Conservation (phyloP, 148 eudicot species). For the Heliamphora exappendiculata region DNA sequence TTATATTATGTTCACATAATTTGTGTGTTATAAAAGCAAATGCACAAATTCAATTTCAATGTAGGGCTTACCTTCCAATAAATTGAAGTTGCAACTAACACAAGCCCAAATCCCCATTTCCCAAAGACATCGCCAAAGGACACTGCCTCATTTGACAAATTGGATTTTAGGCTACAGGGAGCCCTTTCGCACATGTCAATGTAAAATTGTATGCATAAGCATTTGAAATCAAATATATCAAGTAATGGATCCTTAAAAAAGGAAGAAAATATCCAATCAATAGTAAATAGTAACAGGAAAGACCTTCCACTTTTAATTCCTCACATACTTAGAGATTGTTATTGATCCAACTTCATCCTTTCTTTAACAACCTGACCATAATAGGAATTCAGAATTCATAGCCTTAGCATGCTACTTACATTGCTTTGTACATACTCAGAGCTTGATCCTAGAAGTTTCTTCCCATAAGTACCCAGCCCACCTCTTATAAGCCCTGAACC, state of each 20-base stretch:
- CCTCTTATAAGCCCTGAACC: slow-evolving; percentile 74
- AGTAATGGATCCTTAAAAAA: not conserved
- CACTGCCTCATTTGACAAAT: not conserved
- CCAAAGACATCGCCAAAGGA: not conserved
- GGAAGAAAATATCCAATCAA: not conserved
- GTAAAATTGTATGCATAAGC: not conserved
- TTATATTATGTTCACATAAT: not conserved
- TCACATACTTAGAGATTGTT: not conserved
- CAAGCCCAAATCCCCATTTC: not conserved
- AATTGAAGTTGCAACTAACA: not conserved
- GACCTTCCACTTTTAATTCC: not conserved
- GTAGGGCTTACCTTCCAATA: not conserved
- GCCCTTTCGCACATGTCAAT: not conserved
- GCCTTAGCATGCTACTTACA: slow-evolving; percentile 40
- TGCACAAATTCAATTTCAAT: not conserved
- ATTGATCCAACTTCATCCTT: not conserved
- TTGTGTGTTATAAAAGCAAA: not conserved
- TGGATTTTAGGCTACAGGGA: not conserved
- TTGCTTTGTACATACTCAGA: slow-evolving; percentile 98
- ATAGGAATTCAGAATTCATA: not conserved
- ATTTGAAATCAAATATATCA: not conserved
- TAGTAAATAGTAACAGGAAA: not conserved
- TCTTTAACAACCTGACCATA: not conserved
- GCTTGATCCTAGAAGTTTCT: slow-evolving; percentile 80
- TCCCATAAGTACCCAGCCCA: slow-evolving; percentile 94